Evolutionary conservation across 2,329 filamentous ascomycete genomes (phyloP).

Genomic region (Aspergillus nomiae): DNA sequence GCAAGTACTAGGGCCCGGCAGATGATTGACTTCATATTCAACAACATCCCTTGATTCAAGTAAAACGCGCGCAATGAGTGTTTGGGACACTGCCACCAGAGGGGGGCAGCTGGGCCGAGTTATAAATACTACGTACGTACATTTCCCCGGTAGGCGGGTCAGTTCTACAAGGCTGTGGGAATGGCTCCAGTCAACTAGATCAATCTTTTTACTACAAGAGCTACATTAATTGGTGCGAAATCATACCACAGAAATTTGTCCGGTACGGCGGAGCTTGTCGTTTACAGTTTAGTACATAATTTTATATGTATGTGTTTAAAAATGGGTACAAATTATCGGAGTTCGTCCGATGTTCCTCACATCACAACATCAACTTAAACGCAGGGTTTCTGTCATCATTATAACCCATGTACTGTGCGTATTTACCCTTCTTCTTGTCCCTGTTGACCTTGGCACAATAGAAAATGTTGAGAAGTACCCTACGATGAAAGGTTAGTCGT

Average conservation of each 20-base stretch:
- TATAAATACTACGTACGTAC: too few species aligned
- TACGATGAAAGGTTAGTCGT: slow-evolving; percentile 27
- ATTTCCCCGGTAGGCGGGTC: too few species aligned
- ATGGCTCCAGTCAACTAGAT: too few species aligned
- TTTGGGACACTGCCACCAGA: neutral
- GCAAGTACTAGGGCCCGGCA: too few species aligned
- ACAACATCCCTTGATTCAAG: neutral
- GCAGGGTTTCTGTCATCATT: slow-evolving; percentile 66
- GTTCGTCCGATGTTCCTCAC: neutral
- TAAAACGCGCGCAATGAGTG: neutral
- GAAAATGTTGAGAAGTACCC: slow-evolving; percentile 61
- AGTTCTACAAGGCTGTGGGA: too few species aligned
- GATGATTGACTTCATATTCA: neutral
- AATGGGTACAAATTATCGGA: neutral
- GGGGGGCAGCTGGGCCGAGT: neutral
- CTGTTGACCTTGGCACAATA: slow-evolving; percentile 66
- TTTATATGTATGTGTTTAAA: too few species aligned
- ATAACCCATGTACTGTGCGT: slow-evolving; percentile 57
- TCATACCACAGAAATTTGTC: neutral
- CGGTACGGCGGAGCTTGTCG: neutral
- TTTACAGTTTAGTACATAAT: too few species aligned
- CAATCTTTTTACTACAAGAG: neutral
- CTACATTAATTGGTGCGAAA: neutral
- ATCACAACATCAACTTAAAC: slow-evolving; percentile 62
- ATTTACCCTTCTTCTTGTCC: slow-evolving; percentile 63